phyloP scores from a whole-genome alignment of 1,284 basidiomycete genomes.

The Apiotrichum sp. region DNA sequence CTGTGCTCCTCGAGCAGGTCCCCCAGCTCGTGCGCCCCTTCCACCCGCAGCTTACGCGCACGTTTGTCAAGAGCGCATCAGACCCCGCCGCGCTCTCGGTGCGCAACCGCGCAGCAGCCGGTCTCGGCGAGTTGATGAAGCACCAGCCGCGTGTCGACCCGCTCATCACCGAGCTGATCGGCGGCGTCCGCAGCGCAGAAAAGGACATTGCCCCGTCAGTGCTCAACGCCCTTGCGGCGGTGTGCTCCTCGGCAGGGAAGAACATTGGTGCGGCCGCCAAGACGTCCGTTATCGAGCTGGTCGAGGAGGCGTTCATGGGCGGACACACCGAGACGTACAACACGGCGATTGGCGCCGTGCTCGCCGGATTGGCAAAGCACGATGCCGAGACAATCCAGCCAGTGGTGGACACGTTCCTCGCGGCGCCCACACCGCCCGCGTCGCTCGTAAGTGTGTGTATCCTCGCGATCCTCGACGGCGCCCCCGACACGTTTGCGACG shows the following conservation, averaged over 20 bases:
- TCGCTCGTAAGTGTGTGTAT: slow-evolving; percentile 58
- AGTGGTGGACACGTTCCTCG: slow-evolving; percentile 54
- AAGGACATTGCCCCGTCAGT: slow-evolving; percentile 70
- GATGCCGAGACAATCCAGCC: slow-evolving; percentile 62
- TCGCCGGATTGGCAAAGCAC: slow-evolving; percentile 59
- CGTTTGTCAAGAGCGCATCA: slow-evolving; percentile 88
- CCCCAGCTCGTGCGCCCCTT: slow-evolving; percentile 92
- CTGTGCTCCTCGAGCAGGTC: slow-evolving; percentile 73
- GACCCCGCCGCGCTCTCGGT: slow-evolving; percentile 76
- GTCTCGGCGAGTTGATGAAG: slow-evolving; percentile 86
- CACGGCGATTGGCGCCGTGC: slow-evolving; percentile 61
- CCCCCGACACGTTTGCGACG: slow-evolving; percentile 61
- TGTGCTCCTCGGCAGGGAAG: slow-evolving; percentile 63
- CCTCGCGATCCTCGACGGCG: slow-evolving; percentile 55
- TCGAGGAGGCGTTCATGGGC: slow-evolving; percentile 69
- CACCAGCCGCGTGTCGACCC: slow-evolving; percentile 61
- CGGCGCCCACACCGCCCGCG: slow-evolving; percentile 32
- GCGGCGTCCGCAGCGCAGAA: slow-evolving; percentile 55
- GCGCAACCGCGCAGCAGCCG: slow-evolving; percentile 72
- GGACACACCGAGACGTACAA: slow-evolving; percentile 57
- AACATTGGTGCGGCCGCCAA: slow-evolving; percentile 73
- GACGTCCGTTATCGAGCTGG: slow-evolving; percentile 65
- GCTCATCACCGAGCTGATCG: slow-evolving; percentile 74
- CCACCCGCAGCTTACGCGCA: slow-evolving; percentile 95
- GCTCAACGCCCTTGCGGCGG: slow-evolving; percentile 67